phyloP scores from a whole-genome alignment of 2,329 filamentous ascomycete genomes.

The Hymenoscyphus salicellus region DNA sequence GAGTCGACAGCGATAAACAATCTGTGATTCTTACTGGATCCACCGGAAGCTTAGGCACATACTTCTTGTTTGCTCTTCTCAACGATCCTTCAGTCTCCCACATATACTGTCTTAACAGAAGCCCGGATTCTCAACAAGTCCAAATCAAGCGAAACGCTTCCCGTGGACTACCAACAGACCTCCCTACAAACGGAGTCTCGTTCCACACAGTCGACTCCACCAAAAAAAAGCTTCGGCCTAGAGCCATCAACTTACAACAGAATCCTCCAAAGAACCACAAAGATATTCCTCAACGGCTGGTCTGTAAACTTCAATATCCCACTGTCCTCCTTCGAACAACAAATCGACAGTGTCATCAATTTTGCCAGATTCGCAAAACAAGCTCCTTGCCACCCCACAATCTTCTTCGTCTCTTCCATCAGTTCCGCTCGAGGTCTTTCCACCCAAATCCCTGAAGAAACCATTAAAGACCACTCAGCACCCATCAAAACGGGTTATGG shows the following conservation, averaged over 20 bases:
- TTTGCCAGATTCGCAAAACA: slow-evolving; percentile 32
- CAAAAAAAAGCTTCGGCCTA: slow-evolving; percentile 48
- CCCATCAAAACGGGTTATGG: slow-evolving; percentile 23
- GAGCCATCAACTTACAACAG: neutral
- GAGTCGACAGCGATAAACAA: neutral
- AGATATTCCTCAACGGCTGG: slow-evolving; percentile 34
- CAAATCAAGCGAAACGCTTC: neutral
- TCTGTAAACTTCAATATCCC: slow-evolving; percentile 39
- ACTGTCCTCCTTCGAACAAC: slow-evolving; percentile 35
- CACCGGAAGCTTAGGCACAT: slow-evolving; percentile 48
- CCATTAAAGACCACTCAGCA: slow-evolving; percentile 8
- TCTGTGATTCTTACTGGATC: slow-evolving; percentile 43
- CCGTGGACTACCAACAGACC: slow-evolving; percentile 13
- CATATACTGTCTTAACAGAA: slow-evolving; percentile 47
- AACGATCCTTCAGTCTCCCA: slow-evolving; percentile 37
- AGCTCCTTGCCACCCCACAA: neutral
- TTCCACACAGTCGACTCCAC: slow-evolving; percentile 50
- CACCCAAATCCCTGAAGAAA: slow-evolving; percentile 32
- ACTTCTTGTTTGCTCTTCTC: slow-evolving; percentile 43
- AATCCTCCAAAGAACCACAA: slow-evolving; percentile 19
- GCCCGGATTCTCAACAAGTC: neutral
- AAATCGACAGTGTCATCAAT: slow-evolving; percentile 40
- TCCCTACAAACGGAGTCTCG: slow-evolving; percentile 39
- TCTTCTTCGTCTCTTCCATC: slow-evolving; percentile 34
- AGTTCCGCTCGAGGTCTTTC: slow-evolving; percentile 16